Evolutionary conservation across 108 stramenopile species (phyloP).

Genomic region (Phaeodactylum tricornutum): DNA sequence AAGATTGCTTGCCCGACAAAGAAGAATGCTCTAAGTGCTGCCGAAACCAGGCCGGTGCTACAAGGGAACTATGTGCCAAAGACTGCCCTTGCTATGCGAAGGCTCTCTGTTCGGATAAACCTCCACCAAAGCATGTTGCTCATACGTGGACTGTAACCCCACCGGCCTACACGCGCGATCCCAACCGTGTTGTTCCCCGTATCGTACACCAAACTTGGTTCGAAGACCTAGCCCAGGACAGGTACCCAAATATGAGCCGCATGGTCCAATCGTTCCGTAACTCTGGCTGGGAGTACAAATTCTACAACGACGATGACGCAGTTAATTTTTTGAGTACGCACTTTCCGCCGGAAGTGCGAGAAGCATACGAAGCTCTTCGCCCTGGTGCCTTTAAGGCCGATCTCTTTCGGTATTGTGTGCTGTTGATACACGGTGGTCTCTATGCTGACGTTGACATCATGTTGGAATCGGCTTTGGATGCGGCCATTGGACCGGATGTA

Average conservation of each 20-base stretch:
- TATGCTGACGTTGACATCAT: slow-evolving; percentile 79
- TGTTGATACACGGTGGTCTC: slow-evolving; percentile 75
- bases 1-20: neutral
- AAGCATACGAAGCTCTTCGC: slow-evolving; percentile 58
- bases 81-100: slow-evolving; percentile 64
- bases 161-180: slow-evolving; percentile 50
- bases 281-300: slow-evolving; percentile 72
- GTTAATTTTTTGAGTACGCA: slow-evolving; percentile 43
- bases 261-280: slow-evolving; percentile 60
- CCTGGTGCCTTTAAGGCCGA: slow-evolving; percentile 78
- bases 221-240: slow-evolving; percentile 27
- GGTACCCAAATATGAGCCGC: slow-evolving; percentile 44
- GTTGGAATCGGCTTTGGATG: slow-evolving; percentile 69
- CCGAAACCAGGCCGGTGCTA: slow-evolving; percentile 49
- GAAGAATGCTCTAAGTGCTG: slow-evolving; percentile 47
- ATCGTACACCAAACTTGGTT: slow-evolving; percentile 75
- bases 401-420: slow-evolving; percentile 76
- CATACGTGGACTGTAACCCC: slow-evolving; percentile 40
- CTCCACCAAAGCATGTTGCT: slow-evolving; percentile 49
- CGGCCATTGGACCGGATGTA: slow-evolving; percentile 52
- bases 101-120: slow-evolving; percentile 39
- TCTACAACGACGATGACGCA: slow-evolving; percentile 56
- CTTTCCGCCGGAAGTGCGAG: slow-evolving; percentile 58
- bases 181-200: slow-evolving; percentile 56
- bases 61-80: slow-evolving; percentile 30